phyloP scores from a whole-genome alignment of 768 basidiomycete genomes.

The Lentinula lateritia region DNA sequence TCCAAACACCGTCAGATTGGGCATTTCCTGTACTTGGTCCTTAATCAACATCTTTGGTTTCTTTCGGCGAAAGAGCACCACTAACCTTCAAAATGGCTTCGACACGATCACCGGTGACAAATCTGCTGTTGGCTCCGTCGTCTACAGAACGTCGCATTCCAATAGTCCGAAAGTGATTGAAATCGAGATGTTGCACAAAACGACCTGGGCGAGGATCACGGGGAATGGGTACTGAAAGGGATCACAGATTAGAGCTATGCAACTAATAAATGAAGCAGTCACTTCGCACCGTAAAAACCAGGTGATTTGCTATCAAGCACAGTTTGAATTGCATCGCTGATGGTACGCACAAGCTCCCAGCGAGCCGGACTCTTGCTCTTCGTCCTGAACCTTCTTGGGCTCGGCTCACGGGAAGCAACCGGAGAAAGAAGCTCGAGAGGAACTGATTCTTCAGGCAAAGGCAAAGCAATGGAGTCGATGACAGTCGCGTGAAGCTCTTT shows the following conservation, averaged over 20 bases:
- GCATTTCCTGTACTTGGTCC: slow-evolving; percentile 62
- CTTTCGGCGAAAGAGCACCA: slow-evolving; percentile 1
- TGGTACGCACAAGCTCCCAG: slow-evolving; percentile 77
- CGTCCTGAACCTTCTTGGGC: slow-evolving; percentile 65
- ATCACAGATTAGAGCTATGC: slow-evolving; percentile 4
- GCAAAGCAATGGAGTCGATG: slow-evolving; percentile 50
- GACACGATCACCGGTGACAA: slow-evolving; percentile 88
- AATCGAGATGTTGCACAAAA: slow-evolving; percentile 83
- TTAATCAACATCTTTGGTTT: slow-evolving; percentile 10
- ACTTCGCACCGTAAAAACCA: slow-evolving; percentile 63
- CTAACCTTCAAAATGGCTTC: slow-evolving; percentile 71
- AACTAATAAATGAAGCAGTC: neutral
- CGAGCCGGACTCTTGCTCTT: slow-evolving; percentile 81
- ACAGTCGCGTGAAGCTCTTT: slow-evolving; percentile 56
- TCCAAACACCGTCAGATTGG: slow-evolving; percentile 83
- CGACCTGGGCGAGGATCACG: slow-evolving; percentile 72
- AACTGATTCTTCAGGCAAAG: slow-evolving; percentile 67
- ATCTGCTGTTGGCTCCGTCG: slow-evolving; percentile 83
- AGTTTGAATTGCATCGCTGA: slow-evolving; percentile 72
- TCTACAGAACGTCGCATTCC: slow-evolving; percentile 92
- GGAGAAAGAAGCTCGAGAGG: slow-evolving; percentile 75
- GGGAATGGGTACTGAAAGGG: slow-evolving; percentile 53
- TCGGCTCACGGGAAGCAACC: slow-evolving; percentile 76
- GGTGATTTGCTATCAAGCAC: slow-evolving; percentile 58
- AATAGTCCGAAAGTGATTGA: slow-evolving; percentile 95